Evolutionary conservation across 331 rosid species (phyloP), one percentile per base, ranked within the genome.

Genomic region (Spiraea crenata): DNA sequence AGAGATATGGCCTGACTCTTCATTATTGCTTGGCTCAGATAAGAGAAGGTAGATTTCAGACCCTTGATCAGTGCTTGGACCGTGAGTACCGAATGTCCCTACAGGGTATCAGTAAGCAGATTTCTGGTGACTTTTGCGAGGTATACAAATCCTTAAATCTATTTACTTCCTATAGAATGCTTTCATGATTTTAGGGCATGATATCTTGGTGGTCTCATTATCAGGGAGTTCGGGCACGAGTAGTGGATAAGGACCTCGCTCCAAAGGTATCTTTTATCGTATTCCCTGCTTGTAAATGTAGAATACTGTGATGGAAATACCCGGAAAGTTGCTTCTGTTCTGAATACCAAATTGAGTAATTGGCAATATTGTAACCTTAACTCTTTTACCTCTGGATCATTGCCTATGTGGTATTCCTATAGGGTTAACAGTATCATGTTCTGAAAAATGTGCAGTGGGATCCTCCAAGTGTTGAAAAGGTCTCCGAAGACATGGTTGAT

Each of bases 11-110:
- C 47, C 19, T 51, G 65, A 63, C 56, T 20, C 67, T 46, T 72
- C 35, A 13, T 44, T 63, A 37, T 49, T 11, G 72, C 76, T 51
- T 60, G 73, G 63, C 58, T 79, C 80, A 93, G 97, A 80, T 93
- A 75, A 78, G 92, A 63, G 90, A 93, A 79, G 96, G 96, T 61
- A 86, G 95, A 87, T 84, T 77, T 74, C 95, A 93, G 85, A 80
- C 92, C 66, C 89, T 90, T 63, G 95, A 90, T 77, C 91, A 89
- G 73, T 93, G 99, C 80, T 80, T 90, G 85, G 76, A 74, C 16
- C 95, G 91, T 31, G 99, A 93, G 74, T 90, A 90, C 79, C 77
- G 76, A 52, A 89, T 93, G 97, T 78, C 97, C 60, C 68, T 93
- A 42, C 92, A 85, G 78, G 96, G 74, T 56, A 54, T 84, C 45